These are phyloP conservation scores for Gossypium raimondii DNA, from an alignment of 345 rosid species.

Conservation along the genomic window DNA sequence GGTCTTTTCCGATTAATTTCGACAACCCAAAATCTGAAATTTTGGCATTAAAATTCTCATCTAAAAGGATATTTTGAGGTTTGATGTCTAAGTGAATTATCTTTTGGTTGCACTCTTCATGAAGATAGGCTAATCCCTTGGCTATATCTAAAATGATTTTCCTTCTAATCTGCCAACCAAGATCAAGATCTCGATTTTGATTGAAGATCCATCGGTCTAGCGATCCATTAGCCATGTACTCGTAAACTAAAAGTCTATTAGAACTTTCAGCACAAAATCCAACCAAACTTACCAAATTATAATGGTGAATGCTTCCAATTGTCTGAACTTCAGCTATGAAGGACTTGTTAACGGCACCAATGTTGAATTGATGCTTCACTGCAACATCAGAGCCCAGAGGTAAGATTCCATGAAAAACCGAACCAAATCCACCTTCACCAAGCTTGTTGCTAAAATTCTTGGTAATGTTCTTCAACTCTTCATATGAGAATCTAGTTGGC, in stretches of 20 bases:
- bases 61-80: neutral
- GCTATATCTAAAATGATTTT: neutral
- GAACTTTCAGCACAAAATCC: neutral
- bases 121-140: neutral
- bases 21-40: neutral
- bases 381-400: neutral
- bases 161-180: neutral
- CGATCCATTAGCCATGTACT: neutral
- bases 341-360: neutral
- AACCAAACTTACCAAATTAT: neutral
- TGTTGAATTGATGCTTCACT: neutral
- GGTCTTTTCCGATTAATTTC: neutral
- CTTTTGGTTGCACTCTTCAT: neutral
- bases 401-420: neutral
- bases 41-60: neutral
- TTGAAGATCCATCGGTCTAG: neutral
- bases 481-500: neutral
- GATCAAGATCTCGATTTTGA: neutral
- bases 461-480: neutral
- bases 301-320: neutral
- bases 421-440: neutral
- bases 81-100: neutral
- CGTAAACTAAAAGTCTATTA: neutral
- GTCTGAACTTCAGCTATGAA: neutral
- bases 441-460: constrained; percentile 1